These are phyloP conservation scores for Tephrocybe sp. DNA, from an alignment of 768 basidiomycete species.

Conservation along the genomic window DNA sequence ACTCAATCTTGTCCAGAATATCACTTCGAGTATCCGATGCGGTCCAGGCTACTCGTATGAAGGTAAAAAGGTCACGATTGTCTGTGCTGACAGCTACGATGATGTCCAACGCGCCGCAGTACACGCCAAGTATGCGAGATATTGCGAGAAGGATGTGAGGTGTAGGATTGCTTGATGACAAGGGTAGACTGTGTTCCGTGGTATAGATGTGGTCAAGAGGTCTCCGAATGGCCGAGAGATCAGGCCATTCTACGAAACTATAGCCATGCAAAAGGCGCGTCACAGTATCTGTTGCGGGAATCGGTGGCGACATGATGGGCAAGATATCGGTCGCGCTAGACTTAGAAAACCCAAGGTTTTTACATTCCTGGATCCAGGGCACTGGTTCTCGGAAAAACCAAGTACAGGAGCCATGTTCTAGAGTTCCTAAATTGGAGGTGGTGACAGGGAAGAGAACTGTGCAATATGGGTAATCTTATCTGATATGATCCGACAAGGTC, in stretches of 20 bases:
- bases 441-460: slow-evolving; percentile 12
- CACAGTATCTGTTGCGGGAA: background rate
- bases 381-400: too few species aligned
- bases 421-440: background rate
- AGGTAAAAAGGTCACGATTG: slow-evolving; percentile 1
- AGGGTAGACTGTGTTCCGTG: background rate
- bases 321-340: too few species aligned
- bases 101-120: slow-evolving; percentile 28
- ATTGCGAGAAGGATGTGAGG: slow-evolving; percentile 20
- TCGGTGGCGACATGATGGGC: slow-evolving; percentile 1
- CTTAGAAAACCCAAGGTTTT: too few species aligned
- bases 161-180: background rate
- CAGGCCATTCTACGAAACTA: slow-evolving; percentile 27
- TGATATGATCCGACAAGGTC: slow-evolving; percentile 26
- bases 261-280: slow-evolving; percentile 23
- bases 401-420: background rate
- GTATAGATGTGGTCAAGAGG: slow-evolving; percentile 14
- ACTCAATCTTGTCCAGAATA: slow-evolving; percentile 10
- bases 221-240: slow-evolving; percentile 25
- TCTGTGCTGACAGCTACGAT: slow-evolving; percentile 21
- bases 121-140: slow-evolving; percentile 25
- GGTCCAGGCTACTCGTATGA: slow-evolving; percentile 25
- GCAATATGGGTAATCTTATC: slow-evolving; percentile 29
- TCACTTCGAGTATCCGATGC: slow-evolving; percentile 21
- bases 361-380: too few species aligned